Evolutionary conservation across 495 filamentous ascomycete genomes (phyloP).

Genomic region (Lophiotrema nucula): DNA sequence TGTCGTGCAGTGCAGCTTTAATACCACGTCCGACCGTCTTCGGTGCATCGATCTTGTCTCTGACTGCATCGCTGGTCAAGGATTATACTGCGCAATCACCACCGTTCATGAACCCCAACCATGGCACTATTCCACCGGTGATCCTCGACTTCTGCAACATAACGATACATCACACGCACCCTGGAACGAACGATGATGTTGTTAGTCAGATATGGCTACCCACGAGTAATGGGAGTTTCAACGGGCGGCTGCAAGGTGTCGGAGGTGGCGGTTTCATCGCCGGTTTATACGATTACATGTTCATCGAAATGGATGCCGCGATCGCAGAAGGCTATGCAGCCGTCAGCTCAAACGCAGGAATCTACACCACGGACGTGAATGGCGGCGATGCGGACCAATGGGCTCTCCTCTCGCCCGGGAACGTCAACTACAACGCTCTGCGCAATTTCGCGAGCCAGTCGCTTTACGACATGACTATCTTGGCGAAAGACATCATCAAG

Average conservation of each 20-base stretch:
- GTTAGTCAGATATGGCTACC: neutral
- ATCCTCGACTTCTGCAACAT: neutral
- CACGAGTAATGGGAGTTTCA: neutral
- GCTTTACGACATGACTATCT: neutral
- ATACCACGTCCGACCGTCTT: no score
- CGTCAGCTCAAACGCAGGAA: neutral
- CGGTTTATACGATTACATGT: neutral
- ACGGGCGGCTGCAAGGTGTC: neutral
- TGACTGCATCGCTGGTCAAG: neutral
- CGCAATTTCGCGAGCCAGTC: neutral
- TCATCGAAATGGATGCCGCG: neutral
- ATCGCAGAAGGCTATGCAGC: neutral
- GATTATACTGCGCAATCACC: neutral
- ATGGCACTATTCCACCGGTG: neutral
- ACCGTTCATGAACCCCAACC: neutral
- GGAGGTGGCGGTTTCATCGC: conserved; percentile 2
- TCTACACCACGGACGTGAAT: neutral
- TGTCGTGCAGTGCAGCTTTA: no score
- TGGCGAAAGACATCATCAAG: neutral
- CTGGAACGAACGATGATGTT: neutral
- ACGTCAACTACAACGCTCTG: neutral
- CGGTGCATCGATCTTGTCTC: neutral
- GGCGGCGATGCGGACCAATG: neutral
- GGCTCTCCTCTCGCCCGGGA: neutral
- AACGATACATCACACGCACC: neutral